A percentile compares a stretch with the other conserved stretches of the same genome.
These are phyloP conservation scores for Thielaviopsis euricoi DNA, from an alignment of 2,329 filamentous ascomycete species.

Conservation along the genomic window DNA sequence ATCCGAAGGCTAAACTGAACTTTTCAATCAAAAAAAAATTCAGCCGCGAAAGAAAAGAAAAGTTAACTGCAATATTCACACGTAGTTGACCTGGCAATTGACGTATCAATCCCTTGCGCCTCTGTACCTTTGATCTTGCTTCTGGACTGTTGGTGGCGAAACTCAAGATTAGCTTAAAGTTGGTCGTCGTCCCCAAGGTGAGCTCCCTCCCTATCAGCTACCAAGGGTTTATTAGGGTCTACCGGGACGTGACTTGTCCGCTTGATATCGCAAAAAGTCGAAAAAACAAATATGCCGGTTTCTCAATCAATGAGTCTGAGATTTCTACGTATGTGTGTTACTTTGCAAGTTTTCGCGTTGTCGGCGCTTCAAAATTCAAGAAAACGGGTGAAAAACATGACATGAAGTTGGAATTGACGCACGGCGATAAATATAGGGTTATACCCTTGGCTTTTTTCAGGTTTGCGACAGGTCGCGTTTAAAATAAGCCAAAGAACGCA, in stretches of 20 bases:
- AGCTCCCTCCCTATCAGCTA: background rate
- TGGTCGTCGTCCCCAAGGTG: too few species aligned
- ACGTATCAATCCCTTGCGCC: too few species aligned
- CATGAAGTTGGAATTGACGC: background rate
- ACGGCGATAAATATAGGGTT: background rate
- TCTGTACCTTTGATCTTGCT: too few species aligned
- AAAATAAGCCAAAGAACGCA: background rate
- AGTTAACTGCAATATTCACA: too few species aligned
- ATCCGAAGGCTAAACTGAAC: too few species aligned
- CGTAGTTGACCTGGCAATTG: too few species aligned
- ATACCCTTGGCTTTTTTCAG: background rate
- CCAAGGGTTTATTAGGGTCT: background rate
- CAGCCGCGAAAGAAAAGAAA: too few species aligned
- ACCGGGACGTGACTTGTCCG: background rate
- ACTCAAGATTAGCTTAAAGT: background rate
- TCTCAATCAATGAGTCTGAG: background rate
- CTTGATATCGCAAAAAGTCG: background rate
- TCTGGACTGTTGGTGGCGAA: too few species aligned
- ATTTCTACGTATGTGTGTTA: background rate
- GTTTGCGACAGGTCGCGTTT: background rate
- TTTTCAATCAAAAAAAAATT: too few species aligned
- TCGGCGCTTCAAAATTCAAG: background rate
- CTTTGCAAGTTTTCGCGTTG: background rate
- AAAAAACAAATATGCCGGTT: background rate
- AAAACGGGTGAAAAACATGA: background rate